Percentiles rank a stretch among this genome's conserved stretches.
Evolutionary conservation across 257 asterid genomes (phyloP).

Genomic region (Gentiana dahurica): DNA sequence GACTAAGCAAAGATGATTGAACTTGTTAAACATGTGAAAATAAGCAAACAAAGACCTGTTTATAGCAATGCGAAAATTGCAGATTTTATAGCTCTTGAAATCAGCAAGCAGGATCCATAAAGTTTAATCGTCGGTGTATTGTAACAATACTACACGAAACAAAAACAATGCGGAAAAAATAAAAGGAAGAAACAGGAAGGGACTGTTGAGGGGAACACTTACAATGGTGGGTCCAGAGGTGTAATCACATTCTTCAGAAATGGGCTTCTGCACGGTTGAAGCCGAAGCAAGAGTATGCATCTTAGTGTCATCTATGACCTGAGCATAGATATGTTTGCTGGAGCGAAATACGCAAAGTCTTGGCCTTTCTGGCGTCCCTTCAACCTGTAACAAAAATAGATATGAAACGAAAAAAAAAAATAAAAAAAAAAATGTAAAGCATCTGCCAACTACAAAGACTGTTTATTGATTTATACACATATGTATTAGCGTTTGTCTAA

Average conservation of each 20-base stretch:
- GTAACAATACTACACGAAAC: too few species aligned
- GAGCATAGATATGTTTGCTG: conserved; percentile 86
- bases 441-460: too few species aligned
- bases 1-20: too few species aligned
- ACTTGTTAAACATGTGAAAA: too few species aligned
- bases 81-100: too few species aligned
- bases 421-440: too few species aligned
- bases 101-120: too few species aligned
- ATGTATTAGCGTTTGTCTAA: too few species aligned
- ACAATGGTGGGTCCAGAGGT: conserved; percentile 85
- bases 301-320: conserved; percentile 91
- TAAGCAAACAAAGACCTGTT: too few species aligned
- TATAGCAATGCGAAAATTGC: too few species aligned
- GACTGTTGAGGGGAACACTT: conserved; percentile 19
- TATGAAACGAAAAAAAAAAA: background rate
- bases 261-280: conserved; percentile 87
- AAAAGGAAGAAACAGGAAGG: background rate
- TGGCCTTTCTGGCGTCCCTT: conserved; percentile 93
- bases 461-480: too few species aligned
- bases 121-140: too few species aligned
- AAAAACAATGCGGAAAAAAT: background rate
- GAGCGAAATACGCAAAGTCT: conserved; percentile 88
- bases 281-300: conserved; percentile 99
- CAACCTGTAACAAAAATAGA: conserved; percentile 31
- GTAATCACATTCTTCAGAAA: conserved; percentile 69